phyloP scores from a whole-genome alignment of 2,329 filamentous ascomycete species.

The Aspergillus carbonarius region DNA sequence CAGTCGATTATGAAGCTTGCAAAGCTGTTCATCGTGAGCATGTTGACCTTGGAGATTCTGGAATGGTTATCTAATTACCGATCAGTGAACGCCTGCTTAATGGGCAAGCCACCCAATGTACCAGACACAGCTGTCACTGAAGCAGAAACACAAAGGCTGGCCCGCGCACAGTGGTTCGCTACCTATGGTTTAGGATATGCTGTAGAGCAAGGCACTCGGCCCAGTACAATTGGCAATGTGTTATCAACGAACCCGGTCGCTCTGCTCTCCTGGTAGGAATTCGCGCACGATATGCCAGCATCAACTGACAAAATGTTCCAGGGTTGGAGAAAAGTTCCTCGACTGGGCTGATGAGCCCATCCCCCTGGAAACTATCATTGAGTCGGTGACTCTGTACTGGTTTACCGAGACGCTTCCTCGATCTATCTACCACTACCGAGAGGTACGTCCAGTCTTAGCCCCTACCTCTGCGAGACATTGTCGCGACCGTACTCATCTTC shows the following conservation, averaged over 20 bases:
- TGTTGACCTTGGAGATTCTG: background rate
- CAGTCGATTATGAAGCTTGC: slow-evolving; percentile 29
- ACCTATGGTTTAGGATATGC: slow-evolving; percentile 26
- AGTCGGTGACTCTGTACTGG: slow-evolving; percentile 40
- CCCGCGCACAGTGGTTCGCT: slow-evolving; percentile 20
- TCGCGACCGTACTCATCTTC: background rate
- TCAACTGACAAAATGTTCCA: slow-evolving; percentile 15
- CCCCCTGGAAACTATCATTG: slow-evolving; percentile 32
- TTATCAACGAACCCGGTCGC: slow-evolving; percentile 33
- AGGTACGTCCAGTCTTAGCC: slow-evolving; percentile 19
- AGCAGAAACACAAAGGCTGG: slow-evolving; percentile 32
- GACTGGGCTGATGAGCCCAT: slow-evolving; percentile 39
- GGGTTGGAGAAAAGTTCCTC: slow-evolving; percentile 43
- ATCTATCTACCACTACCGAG: slow-evolving; percentile 35
- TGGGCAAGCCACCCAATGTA: slow-evolving; percentile 22
- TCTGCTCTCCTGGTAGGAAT: slow-evolving; percentile 32
- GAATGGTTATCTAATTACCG: slow-evolving; percentile 4
- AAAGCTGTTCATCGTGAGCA: slow-evolving; percentile 34
- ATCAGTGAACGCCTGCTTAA: slow-evolving; percentile 30
- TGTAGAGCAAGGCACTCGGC: slow-evolving; percentile 31
- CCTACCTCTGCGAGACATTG: background rate
- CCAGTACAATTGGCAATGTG: slow-evolving; percentile 37
- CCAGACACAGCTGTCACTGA: slow-evolving; percentile 23
- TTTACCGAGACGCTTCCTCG: slow-evolving; percentile 38
- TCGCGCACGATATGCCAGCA: background rate